Base-by-base conservation (phyloP, 1,284 basidiomycete species). In the Wallemia ichthyophaga region DNA sequence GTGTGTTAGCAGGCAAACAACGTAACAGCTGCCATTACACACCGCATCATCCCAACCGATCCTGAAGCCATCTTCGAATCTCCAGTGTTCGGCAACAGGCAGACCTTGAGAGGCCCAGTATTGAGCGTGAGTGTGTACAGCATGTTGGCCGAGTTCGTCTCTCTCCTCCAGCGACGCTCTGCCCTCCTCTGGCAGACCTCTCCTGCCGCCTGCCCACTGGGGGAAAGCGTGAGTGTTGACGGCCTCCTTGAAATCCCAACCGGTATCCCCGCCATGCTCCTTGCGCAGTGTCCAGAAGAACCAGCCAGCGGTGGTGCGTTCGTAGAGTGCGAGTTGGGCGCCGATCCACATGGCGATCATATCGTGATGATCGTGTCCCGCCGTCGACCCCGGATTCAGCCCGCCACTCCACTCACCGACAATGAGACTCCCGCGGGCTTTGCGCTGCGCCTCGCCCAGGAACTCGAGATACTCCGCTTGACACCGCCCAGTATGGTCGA, bases 281-380 rank as follows among this genome's bases (percentile, higher is more conserved):
- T 87, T 86, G 73, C 82, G 85, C 67, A 79, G 82, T 48, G 84
- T 87, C 87, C 86, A 92, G 69, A 83, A 89, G 71, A 80, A 89
- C 76, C 78, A 84, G 1, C 86, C 86, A 0, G 77, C 78, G 60
- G 82, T 81, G 31, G 71, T 67, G 59, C 70, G 68, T 62, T 87
- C 82, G 63, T 76, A 88, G n/a, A 48, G 37, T 48, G 7, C 37
- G 31, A 83, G 63, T 56, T 62, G 59, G 62, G 65, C 63, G 59
- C 66, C 62, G 23, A 64, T 26, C 21, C 27, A n/a, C 11, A 25
- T 21, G 1, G 1, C 53, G 1, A 31, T 1, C n/a, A 25, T 21
- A 9, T 27, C 37, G 17, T 31, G 21, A 15, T 11, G 28, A 27
- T 2, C 25, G 26, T 13, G 17, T 26, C 19, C 21, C 3, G 2